Evolutionary conservation across 2,329 filamentous ascomycete genomes (phyloP).

Genomic region (Sporothrix pallida): DNA sequence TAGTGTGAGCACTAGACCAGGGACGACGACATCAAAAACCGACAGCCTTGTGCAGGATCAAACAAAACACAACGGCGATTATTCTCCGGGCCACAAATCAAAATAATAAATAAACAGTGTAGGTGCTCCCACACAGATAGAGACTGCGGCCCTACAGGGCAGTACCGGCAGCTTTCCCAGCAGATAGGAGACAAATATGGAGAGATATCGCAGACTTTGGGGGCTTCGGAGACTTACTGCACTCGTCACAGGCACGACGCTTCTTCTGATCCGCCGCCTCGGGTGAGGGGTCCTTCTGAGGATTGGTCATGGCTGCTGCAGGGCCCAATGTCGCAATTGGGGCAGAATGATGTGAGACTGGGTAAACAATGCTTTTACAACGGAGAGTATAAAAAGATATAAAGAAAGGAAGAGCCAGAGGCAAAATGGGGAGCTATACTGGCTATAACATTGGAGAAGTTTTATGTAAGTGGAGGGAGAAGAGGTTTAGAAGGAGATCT

Average conservation of each 20-base stretch:
- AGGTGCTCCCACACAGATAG: neutral
- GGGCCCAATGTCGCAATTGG: neutral
- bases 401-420: neutral
- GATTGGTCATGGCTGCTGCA: neutral
- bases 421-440: too few species aligned
- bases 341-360: neutral
- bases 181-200: neutral
- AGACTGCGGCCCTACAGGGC: neutral
- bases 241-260: slow-evolving; percentile 70
- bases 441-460: slow-evolving; percentile 19
- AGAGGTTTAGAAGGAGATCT: neutral
- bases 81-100: neutral
- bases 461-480: slow-evolving; percentile 5
- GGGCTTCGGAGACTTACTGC: slow-evolving; percentile 56
- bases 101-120: neutral
- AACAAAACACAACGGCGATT: neutral
- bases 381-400: neutral
- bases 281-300: neutral
- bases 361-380: neutral
- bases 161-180: neutral
- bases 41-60: neutral
- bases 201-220: slow-evolving; percentile 18
- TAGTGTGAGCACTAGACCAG: neutral
- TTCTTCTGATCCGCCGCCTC: slow-evolving; percentile 47
- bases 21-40: neutral